Percentiles rank a stretch among this genome's conserved stretches.
Conservation (phyloP, 441 rosid species). For the Brassica balearica region DNA sequence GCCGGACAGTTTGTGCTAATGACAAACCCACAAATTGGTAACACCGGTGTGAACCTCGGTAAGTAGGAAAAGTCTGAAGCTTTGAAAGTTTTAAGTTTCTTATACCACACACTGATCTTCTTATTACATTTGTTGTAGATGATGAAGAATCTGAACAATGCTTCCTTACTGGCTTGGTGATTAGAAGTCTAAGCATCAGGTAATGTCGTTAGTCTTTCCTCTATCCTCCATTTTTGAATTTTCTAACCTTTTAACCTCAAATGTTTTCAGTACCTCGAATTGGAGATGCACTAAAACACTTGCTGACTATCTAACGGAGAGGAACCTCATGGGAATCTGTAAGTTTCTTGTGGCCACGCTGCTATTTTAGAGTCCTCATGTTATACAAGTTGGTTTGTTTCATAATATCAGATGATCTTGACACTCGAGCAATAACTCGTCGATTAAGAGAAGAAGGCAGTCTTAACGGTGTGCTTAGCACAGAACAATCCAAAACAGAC, state of each 20-base stretch:
- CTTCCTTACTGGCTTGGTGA: slow-evolving; percentile 89
- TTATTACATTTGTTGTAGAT: slow-evolving; percentile 51
- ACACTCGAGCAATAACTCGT: slow-evolving; percentile 92
- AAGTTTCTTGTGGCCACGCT: slow-evolving; percentile 1
- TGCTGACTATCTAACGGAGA: slow-evolving; percentile 78
- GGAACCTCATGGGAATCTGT: slow-evolving; percentile 87
- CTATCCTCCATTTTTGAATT: slow-evolving; percentile 7
- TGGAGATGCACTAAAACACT: slow-evolving; percentile 85
- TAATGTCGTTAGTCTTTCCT: slow-evolving; percentile 1
- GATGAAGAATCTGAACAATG: slow-evolving; percentile 90
- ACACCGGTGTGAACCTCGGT: slow-evolving; percentile 93
- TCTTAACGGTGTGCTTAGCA: slow-evolving; percentile 86
- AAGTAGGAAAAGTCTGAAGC: slow-evolving; percentile 28
- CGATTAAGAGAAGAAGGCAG: slow-evolving; percentile 95
- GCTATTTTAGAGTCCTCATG: background rate
- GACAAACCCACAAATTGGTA: slow-evolving; percentile 98
- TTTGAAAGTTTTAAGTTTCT: background rate
- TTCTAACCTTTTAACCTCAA: background rate
- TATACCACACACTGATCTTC: slow-evolving; percentile 5
- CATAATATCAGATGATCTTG: slow-evolving; percentile 73
- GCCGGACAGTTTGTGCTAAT: slow-evolving; percentile 95
- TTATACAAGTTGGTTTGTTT: slow-evolving; percentile 14
- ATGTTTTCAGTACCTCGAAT: slow-evolving; percentile 74
- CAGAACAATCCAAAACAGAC: slow-evolving; percentile 74
- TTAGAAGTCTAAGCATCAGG: slow-evolving; percentile 83